A percentile compares a stretch with the other conserved stretches of the same genome.
Conservation (phyloP, 768 basidiomycete species). For the Tulasnella sp. region DNA sequence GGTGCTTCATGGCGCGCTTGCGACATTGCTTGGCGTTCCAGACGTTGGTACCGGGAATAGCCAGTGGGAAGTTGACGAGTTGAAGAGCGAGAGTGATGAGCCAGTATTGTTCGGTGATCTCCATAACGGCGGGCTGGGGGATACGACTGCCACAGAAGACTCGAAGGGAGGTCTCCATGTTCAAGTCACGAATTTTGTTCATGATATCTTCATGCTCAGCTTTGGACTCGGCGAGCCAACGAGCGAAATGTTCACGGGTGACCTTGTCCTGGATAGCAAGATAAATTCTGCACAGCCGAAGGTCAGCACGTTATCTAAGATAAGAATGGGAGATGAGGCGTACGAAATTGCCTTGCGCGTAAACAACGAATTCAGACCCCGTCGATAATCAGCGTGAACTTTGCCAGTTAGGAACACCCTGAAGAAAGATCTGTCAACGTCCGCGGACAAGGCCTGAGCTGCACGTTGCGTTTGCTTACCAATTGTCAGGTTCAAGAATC, state of each 20-base stretch:
- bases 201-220: constrained; percentile 54
- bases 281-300: constrained; percentile 57
- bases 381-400: constrained; percentile 88
- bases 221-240: constrained; percentile 63
- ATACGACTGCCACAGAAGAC: constrained; percentile 95
- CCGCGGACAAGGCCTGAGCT: background rate
- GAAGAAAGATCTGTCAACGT: background rate
- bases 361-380: constrained; percentile 84
- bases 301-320: background rate
- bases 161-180: constrained; percentile 94
- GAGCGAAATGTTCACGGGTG: constrained; percentile 65
- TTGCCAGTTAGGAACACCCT: constrained; percentile 99
- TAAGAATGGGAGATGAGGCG: constrained; percentile 31
- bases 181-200: constrained; percentile 87
- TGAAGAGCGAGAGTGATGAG: constrained; percentile 90
- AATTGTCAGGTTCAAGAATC: constrained; percentile 80
- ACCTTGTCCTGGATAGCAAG: constrained; percentile 77
- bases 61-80: constrained; percentile 97
- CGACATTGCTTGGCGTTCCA: constrained; percentile 90
- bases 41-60: constrained; percentile 93
- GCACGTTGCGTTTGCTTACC: constrained; percentile 44
- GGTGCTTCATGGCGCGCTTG: constrained; percentile 75
- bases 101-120: constrained; percentile 95
- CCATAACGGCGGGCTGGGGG: constrained; percentile 66
- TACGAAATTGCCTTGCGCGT: constrained; percentile 91